Evolutionary conservation across 768 basidiomycete genomes (phyloP).

Genomic region (Lactarius indigo): DNA sequence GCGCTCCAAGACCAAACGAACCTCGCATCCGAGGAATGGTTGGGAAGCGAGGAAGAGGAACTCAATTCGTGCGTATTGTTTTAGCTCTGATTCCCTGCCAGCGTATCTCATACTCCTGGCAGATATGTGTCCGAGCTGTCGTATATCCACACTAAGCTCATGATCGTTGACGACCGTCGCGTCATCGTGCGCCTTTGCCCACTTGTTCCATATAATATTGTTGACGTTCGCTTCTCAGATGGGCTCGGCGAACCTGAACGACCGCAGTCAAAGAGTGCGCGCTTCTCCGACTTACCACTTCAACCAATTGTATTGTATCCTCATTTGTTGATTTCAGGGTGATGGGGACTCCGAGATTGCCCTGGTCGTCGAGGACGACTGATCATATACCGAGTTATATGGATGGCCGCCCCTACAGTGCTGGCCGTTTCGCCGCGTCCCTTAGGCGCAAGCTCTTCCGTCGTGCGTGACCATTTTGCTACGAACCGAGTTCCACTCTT

Average conservation of each 20-base stretch:
- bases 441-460: slow-evolving; percentile 80
- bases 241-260: slow-evolving; percentile 92
- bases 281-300: background rate
- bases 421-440: slow-evolving; percentile 75
- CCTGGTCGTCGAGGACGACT: slow-evolving; percentile 83
- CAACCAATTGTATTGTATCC: background rate
- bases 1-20: slow-evolving; percentile 58
- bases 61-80: slow-evolving; percentile 58
- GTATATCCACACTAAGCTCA: slow-evolving; percentile 85
- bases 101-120: slow-evolving; percentile 29
- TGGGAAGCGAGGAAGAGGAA: slow-evolving; percentile 82
- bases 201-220: background rate
- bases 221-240: slow-evolving; percentile 47
- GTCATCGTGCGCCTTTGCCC: slow-evolving; percentile 64
- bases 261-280: slow-evolving; percentile 72
- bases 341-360: slow-evolving; percentile 96
- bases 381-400: slow-evolving; percentile 73
- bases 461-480: slow-evolving; percentile 41
- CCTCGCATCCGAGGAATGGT: slow-evolving; percentile 78
- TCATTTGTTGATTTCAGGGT: slow-evolving; percentile 44
- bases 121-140: slow-evolving; percentile 79
- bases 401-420: slow-evolving; percentile 73
- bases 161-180: slow-evolving; percentile 90
- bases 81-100: background rate
- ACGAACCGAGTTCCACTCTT: background rate